Evolutionary conservation across 495 filamentous ascomycete species (phyloP), one percentile per base, ranked within the genome.

Genomic region (Parmelia sp.): DNA sequence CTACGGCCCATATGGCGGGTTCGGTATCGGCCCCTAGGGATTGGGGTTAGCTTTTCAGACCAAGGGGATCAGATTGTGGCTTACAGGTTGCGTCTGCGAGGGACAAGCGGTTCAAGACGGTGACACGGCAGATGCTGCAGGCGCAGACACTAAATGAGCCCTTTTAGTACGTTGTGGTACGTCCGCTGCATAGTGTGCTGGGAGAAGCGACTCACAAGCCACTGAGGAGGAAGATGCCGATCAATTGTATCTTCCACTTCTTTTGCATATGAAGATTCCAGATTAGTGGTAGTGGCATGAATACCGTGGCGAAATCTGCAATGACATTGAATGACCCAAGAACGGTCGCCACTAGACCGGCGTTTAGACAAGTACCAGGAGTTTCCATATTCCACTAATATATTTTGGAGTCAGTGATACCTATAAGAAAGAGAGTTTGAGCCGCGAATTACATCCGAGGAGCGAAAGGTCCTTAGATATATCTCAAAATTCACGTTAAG

Each of bases 171-270:
- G 40, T 59, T 11, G 4, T 25, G 10, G 10, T 49, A 51, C 47
- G 3, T 51, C 14, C 12, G 29, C 15, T 29, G 47, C 36, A 10
- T 10, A 23, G n/a, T 27, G 23, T 39, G 33, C 36, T 25, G 31
- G 35, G 10, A n/a, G 7, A 40, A 19, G 17, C 10, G 57, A 40
- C 36, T 40, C 23, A 31, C 23, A 59, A 39, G 57, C 15, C 23
- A 27, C 36, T 45, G 2, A 65, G 56, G 17, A 51, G 47, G 47
- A 51, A 51, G 47, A 51, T 51, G 47, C 47, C 25, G 7, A 51
- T 17, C 4, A 51, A 17, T 29, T 29, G 47, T 29, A 29, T 51
- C 47, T 51, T 51, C 47, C 47, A 17, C 23, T 51, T 51, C 12
- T 25, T 23, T 29, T 29, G 23, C 47, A 51, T 51, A 51, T 51